Evolutionary conservation across 805 yeast species (phyloP).

Genomic region (Blastobotrys parvus): DNA sequence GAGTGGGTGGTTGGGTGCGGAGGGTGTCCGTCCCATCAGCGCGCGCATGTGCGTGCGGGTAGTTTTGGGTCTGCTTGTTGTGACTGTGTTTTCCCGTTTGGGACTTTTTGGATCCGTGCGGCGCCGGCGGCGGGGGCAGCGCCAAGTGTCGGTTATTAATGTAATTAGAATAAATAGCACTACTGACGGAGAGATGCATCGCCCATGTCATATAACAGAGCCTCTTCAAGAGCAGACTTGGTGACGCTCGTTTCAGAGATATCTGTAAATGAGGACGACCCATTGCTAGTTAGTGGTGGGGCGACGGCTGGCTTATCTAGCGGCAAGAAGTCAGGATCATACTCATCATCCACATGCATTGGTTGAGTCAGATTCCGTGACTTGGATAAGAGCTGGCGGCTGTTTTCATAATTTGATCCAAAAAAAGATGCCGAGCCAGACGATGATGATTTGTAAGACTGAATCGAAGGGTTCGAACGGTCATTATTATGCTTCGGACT

Average conservation of each 20-base stretch:
- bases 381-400: neutral
- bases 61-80: neutral
- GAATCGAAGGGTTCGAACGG: neutral
- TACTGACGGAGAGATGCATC: no score
- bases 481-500: no score
- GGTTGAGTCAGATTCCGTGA: neutral
- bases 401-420: neutral
- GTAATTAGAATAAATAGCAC: no score
- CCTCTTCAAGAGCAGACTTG: slow-evolving; percentile 29
- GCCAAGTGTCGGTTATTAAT: no score
- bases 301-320: neutral
- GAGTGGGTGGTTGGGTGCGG: neutral
- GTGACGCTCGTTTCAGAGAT: slow-evolving; percentile 23
- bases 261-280: slow-evolving; percentile 8
- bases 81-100: neutral
- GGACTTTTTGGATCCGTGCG: neutral
- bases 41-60: neutral
- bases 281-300: neutral
- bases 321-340: neutral
- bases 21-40: neutral
- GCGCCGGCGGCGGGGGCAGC: neutral
- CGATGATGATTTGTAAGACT: neutral
- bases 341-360: neutral
- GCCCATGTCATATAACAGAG: slow-evolving; percentile 16
- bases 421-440: neutral